phyloP scores from a whole-genome alignment of 139 green algal genomes.

The Pleodorina starrii region DNA sequence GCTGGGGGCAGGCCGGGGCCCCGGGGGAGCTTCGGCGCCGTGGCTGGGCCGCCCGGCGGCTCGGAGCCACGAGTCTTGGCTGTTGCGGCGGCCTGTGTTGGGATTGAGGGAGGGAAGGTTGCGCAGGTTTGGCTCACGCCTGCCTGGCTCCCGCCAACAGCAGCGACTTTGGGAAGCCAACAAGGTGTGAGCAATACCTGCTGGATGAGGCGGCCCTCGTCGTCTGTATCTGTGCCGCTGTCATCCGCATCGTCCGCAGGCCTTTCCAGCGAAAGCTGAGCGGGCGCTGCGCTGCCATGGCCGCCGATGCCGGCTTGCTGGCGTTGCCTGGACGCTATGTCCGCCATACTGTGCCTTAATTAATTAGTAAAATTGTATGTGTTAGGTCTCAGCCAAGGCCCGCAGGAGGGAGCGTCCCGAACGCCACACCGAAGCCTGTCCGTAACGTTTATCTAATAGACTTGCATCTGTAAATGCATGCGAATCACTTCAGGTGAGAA shows the following conservation, averaged over 20 bases:
- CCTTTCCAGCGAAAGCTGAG: background rate
- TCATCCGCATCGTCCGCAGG: constrained; percentile 20
- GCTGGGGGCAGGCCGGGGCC: background rate
- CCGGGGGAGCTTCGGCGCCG: background rate
- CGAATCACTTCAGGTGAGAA: no score
- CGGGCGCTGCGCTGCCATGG: background rate
- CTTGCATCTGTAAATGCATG: no score
- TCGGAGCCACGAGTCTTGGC: background rate
- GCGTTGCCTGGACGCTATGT: background rate
- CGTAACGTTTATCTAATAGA: no score
- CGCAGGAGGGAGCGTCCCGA: no score
- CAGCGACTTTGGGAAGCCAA: background rate
- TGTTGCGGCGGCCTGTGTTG: constrained; percentile 9
- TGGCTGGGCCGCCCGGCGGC: no score
- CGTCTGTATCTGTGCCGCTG: constrained; percentile 68
- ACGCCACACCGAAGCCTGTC: no score
- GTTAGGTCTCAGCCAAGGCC: no score
- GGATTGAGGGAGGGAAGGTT: background rate
- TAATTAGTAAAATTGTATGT: no score
- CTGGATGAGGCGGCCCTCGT: constrained; percentile 65
- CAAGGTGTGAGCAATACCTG: constrained; percentile 24
- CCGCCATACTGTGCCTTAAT: background rate
- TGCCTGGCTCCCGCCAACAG: background rate
- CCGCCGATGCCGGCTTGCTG: background rate
- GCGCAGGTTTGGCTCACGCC: background rate